Percentiles rank a stretch among this genome's conserved stretches.
phyloP scores from a whole-genome alignment of 306 rosid genomes.

The Trifolium repens region DNA sequence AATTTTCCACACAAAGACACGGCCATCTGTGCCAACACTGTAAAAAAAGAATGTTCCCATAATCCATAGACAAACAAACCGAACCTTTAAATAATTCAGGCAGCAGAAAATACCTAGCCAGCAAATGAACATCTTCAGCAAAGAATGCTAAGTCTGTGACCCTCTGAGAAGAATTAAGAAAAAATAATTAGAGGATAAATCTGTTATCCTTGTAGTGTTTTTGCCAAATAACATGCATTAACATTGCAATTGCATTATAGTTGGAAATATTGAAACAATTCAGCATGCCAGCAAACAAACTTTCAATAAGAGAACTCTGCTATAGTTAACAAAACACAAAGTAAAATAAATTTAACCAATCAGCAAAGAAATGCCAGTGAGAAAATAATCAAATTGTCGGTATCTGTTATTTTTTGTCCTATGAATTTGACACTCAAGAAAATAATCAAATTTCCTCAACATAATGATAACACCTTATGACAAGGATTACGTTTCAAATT shows the following conservation, averaged over 20 bases:
- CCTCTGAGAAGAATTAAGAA: slow-evolving; percentile 64
- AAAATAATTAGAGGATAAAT: slow-evolving; percentile 31
- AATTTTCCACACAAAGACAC: slow-evolving; percentile 91
- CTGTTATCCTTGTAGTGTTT: not conserved
- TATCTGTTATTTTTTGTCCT: slow-evolving; percentile 13
- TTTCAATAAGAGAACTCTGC: slow-evolving; percentile 1
- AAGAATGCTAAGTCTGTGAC: slow-evolving; percentile 99
- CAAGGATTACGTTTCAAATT: slow-evolving; percentile 2
- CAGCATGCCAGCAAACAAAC: slow-evolving; percentile 32
- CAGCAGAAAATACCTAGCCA: slow-evolving; percentile 76
- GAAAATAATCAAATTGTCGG: slow-evolving; percentile 6
- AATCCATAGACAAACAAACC: slow-evolving; percentile 29
- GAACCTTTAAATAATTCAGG: slow-evolving; percentile 18
- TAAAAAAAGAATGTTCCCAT: slow-evolving; percentile 49
- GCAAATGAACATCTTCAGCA: slow-evolving; percentile 98
- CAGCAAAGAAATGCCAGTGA: slow-evolving; percentile 10
- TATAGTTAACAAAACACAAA: slow-evolving; percentile 23
- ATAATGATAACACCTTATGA: not conserved
- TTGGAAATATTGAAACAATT: not conserved
- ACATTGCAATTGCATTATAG: not conserved
- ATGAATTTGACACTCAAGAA: slow-evolving; percentile 26
- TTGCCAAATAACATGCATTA: slow-evolving; percentile 19
- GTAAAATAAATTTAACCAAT: slow-evolving; percentile 34
- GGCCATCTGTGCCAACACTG: slow-evolving; percentile 92
- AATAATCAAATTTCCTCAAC: not conserved